Base-by-base conservation (phyloP, 768 basidiomycete genomes). In the Boletus rubescentipes region DNA sequence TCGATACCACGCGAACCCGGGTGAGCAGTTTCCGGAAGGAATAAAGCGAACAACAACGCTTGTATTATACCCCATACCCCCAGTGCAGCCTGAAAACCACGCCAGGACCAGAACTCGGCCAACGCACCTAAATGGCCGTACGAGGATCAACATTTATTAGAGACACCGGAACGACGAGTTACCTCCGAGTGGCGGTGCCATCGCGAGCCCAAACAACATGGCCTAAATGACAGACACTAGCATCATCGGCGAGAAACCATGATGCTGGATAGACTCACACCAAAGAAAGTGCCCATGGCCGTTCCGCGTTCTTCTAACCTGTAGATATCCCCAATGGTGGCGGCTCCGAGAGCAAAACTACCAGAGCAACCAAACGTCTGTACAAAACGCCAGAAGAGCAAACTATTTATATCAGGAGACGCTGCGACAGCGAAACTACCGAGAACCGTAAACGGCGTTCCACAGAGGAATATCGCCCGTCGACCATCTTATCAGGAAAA, bases 291-390 rank as follows among this genome's bases (percentile, higher is more conserved):
- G 0, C 84, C 85, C 73, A 86, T 80, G 0, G 81, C 83, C 3
- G 76, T 72, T 10, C 83, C 77, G 26, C 84, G 71, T 58, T 87
- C 81, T 50, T 87, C 86, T 3, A 86, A 60, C 44, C 68, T 76
- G 66, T 86, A 87, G 5, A 88, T 83, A 59, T 87, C 86, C 0
- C 82, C 83, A 31, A 87, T 81, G 5, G 82, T 79, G 4, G 79
- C 86, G 0, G 77, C 76, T 16, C 78, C 88, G 49, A 79, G 75
- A 20, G 78, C 79, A 65, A 75, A 63, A 3, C 76, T 81, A 14
- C 79, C 79, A 4, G 84, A 79, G 9, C 81, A 74, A 11, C 87
- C 89, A 38, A 85, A 73, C 0, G 83, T 82, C 63, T 91, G 88
- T 0, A 89, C 57, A 38, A 85, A 78, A 4, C 89, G 75, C 72